Conservation (phyloP, 768 basidiomycete genomes). For the Solioccasus polychromus region DNA sequence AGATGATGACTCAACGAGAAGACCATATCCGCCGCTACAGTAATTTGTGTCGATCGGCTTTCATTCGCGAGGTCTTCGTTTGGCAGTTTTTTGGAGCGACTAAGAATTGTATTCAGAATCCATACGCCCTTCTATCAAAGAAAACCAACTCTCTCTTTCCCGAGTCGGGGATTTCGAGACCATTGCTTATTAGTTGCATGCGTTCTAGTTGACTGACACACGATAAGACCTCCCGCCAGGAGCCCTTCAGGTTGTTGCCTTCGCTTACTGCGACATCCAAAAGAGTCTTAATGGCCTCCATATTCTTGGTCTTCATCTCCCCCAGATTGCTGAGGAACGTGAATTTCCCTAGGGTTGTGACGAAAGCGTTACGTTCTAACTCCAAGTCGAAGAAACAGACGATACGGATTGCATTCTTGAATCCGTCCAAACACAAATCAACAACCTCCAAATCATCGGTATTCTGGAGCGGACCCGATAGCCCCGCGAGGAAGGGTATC, state of each 20-base stretch:
- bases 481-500: conserved; percentile 95
- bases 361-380: conserved; percentile 97
- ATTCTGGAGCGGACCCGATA: conserved; percentile 92
- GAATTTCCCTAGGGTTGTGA: conserved; percentile 94
- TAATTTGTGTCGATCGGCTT: conserved; percentile 96
- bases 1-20: conserved; percentile 95
- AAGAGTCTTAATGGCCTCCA: conserved; percentile 96
- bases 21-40: conserved; percentile 98
- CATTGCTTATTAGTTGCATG: conserved; percentile 95
- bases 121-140: neutral
- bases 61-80: conserved; percentile 96
- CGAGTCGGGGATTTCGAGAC: conserved; percentile 78
- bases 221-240: conserved; percentile 94
- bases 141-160: conserved; percentile 73
- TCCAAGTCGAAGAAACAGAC: conserved; percentile 98
- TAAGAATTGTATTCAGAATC: conserved; percentile 11
- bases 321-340: conserved; percentile 97
- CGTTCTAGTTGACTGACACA: conserved; percentile 98
- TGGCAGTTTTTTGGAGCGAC: conserved; percentile 58
- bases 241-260: conserved; percentile 92
- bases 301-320: conserved; percentile 99
- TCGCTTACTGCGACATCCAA: conserved; percentile 95
- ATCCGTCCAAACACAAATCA: conserved; percentile 89
- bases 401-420: conserved; percentile 95
- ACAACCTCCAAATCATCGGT: conserved; percentile 93